Evolutionary conservation across 495 filamentous ascomycete genomes (phyloP).

Genomic region (Aspergillus diversus): DNA sequence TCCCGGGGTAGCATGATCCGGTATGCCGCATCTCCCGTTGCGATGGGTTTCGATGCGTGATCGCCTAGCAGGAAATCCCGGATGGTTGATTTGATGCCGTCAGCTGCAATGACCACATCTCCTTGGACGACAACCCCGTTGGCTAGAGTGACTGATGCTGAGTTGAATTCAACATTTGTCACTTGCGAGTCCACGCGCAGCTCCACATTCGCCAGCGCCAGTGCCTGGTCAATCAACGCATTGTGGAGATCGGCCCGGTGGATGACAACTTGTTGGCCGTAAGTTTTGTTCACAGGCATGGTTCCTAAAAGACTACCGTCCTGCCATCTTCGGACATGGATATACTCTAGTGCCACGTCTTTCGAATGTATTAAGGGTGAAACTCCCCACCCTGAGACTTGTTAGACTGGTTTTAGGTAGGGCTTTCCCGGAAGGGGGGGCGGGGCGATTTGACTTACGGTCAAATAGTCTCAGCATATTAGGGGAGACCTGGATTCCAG

Average conservation of each 20-base stretch:
- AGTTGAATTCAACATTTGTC: conserved; percentile 34
- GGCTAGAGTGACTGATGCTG: conserved; percentile 38
- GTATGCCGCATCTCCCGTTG: conserved; percentile 52
- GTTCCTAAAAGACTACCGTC: conserved; percentile 42
- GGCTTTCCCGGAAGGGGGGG: no score
- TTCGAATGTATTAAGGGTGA: conserved; percentile 44
- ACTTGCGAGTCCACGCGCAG: conserved; percentile 41
- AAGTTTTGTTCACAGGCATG: conserved; percentile 46
- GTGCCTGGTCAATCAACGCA: conserved; percentile 40
- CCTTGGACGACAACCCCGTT: conserved; percentile 39
- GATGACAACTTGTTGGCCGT: conserved; percentile 46
- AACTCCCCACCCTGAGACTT: conserved; percentile 43
- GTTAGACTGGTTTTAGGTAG: conserved; percentile 3
- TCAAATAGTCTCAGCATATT: conserved; percentile 76
- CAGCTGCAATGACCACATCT: conserved; percentile 51
- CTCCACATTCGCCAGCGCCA: conserved; percentile 40
- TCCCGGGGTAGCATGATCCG: conserved; percentile 44
- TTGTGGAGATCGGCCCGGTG: conserved; percentile 52
- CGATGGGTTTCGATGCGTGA: conserved; percentile 31
- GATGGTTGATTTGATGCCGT: conserved; percentile 50
- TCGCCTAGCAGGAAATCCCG: conserved; percentile 37
- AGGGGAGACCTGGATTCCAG: conserved; percentile 78
- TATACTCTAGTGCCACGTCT: conserved; percentile 45
- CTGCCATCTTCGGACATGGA: conserved; percentile 49
- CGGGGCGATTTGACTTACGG: conserved; percentile 31